Conservation (phyloP, 176 grass and related monocot species). For the Typha latifolia region DNA sequence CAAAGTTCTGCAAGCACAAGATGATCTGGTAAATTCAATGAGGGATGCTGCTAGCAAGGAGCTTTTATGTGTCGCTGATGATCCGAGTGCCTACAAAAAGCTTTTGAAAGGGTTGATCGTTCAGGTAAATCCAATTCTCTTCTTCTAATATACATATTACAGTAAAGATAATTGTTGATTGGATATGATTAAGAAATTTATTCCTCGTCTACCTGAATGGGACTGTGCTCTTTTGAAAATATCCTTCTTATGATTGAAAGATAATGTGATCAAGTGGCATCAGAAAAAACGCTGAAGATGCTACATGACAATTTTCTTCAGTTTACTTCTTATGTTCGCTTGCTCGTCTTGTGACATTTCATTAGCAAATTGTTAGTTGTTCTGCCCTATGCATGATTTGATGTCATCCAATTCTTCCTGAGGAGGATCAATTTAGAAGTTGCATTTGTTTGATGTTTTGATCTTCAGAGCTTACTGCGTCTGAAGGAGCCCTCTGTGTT, state of each 20-base stretch:
- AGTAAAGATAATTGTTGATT: neutral
- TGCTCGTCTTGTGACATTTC: neutral
- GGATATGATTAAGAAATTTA: neutral
- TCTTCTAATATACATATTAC: neutral
- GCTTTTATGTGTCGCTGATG: constrained; percentile 58
- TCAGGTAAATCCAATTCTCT: constrained; percentile 50
- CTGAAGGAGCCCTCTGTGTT: constrained; percentile 90
- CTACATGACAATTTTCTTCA: neutral
- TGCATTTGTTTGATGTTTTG: neutral
- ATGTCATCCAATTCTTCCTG: neutral
- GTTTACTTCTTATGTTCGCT: neutral
- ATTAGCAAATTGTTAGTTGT: neutral
- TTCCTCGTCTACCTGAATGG: constrained; percentile 6
- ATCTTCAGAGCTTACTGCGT: constrained; percentile 64
- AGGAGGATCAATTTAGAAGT: neutral
- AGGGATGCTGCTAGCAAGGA: constrained; percentile 68
- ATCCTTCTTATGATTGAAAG: constrained; percentile 2
- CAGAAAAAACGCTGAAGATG: neutral
- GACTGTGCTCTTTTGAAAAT: neutral
- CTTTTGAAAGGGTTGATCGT: constrained; percentile 77
- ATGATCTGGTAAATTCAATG: constrained; percentile 94
- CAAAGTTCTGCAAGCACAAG: constrained; percentile 96
- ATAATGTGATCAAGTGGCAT: neutral
- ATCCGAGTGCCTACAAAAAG: constrained; percentile 39
- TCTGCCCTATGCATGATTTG: neutral